phyloP scores from a whole-genome alignment of 345 rosid genomes.

The Geranium brycei region DNA sequence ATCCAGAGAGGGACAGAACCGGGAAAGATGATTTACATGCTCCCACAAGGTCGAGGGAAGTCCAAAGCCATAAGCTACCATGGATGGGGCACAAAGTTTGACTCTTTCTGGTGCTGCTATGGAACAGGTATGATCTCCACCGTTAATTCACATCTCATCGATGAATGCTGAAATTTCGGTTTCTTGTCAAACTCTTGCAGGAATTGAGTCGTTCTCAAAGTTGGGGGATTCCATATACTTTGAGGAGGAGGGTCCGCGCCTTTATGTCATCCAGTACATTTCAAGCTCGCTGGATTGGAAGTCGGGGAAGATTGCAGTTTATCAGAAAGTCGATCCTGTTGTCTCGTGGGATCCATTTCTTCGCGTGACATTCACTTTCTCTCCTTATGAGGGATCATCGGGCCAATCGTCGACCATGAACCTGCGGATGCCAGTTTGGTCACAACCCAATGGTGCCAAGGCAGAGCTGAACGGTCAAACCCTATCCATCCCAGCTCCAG shows the following conservation, averaged over 20 bases:
- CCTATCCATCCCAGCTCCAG: conserved; percentile 46
- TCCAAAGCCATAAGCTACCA: conserved; percentile 69
- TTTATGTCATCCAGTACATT: conserved; percentile 68
- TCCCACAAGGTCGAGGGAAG: conserved; percentile 58
- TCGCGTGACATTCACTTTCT: conserved; percentile 35
- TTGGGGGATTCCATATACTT: conserved; percentile 90
- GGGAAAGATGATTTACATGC: conserved; percentile 94
- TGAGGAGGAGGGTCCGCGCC: conserved; percentile 68
- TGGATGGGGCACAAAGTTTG: conserved; percentile 67
- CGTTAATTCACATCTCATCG: neutral
- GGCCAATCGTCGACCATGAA: conserved; percentile 46
- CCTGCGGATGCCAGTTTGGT: conserved; percentile 68
- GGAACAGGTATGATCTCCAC: conserved; percentile 51
- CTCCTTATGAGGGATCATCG: conserved; percentile 30
- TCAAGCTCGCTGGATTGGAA: conserved; percentile 71
- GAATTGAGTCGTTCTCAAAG: conserved; percentile 82
- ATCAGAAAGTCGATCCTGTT: conserved; percentile 56
- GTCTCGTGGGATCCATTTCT: conserved; percentile 57
- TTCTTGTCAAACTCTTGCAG: conserved; percentile 14
- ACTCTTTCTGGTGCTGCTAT: conserved; percentile 96
- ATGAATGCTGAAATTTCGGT: neutral
- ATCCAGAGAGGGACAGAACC: conserved; percentile 90
- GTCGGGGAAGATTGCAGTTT: conserved; percentile 33
- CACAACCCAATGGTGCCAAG: conserved; percentile 39
- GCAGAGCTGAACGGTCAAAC: conserved; percentile 45